Conservation (phyloP, 2,329 filamentous ascomycete genomes). For the Achaetomium macrosporum region DNA sequence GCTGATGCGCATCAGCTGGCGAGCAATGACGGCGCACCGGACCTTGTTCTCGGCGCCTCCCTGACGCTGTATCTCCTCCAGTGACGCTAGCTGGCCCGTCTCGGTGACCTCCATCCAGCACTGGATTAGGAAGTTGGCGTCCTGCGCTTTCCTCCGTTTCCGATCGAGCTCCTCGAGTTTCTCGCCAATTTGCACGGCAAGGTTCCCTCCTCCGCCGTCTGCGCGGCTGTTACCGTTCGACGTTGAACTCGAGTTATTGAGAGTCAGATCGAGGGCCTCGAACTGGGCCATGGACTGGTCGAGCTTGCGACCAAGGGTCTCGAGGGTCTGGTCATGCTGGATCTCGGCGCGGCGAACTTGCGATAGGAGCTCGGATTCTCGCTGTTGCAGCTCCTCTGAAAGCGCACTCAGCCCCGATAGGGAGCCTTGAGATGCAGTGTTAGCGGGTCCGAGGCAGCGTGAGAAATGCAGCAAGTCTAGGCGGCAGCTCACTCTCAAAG, state of each 20-base stretch:
- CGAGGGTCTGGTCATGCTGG: conserved; percentile 86
- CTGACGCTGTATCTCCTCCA: conserved; percentile 82
- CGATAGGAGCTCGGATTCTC: conserved; percentile 84
- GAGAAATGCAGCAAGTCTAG: no score
- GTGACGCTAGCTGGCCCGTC: conserved; percentile 73
- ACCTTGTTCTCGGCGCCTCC: conserved; percentile 89
- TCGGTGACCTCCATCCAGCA: conserved; percentile 97
- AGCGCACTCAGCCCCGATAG: conserved; percentile 63
- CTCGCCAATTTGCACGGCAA: conserved; percentile 92
- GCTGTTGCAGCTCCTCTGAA: conserved; percentile 78
- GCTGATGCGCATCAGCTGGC: conserved; percentile 90
- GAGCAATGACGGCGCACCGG: conserved; percentile 85
- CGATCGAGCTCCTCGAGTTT: conserved; percentile 89
- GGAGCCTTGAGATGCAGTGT: conserved; percentile 42
- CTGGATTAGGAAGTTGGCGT: conserved; percentile 91
- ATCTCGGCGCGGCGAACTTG: conserved; percentile 86
- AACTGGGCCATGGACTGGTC: conserved; percentile 91
- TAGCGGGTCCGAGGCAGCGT: conserved; percentile 19
- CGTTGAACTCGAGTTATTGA: conserved; percentile 54
- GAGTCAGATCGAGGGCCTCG: conserved; percentile 76
- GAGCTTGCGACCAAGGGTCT: conserved; percentile 79
- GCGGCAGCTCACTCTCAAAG: conserved; percentile 62
- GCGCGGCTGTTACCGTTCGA: conserved; percentile 45
- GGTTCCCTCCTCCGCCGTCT: conserved; percentile 63
- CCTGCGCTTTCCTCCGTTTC: conserved; percentile 81